Conservation (phyloP, 306 rosid species). For the Malus sylvestris region DNA sequence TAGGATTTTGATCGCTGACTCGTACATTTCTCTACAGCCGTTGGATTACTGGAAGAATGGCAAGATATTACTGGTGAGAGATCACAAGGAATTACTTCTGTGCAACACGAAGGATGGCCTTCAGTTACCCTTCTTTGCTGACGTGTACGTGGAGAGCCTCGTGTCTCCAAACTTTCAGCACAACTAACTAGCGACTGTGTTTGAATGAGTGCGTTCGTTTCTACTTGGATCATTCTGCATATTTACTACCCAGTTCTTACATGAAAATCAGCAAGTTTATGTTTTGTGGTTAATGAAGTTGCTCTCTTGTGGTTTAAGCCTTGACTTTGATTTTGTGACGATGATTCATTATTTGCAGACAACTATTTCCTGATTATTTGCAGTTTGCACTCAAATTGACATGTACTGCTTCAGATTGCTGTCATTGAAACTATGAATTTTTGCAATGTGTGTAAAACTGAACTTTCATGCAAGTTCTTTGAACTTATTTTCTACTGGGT, state of each 20-base stretch:
- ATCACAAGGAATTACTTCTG: not conserved
- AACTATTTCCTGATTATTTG: too few relatives aligned
- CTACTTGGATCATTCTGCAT: not conserved
- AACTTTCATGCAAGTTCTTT: not conserved
- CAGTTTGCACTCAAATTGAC: too few relatives aligned
- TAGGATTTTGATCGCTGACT: not conserved
- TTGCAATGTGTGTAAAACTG: not conserved
- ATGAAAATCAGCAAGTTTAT: not conserved
- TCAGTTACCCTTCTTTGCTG: not conserved
- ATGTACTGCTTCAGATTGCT: too few relatives aligned
- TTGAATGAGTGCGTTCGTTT: not conserved
- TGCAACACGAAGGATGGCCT: not conserved
- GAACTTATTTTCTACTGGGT: not conserved
- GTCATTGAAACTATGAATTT: too few relatives aligned
- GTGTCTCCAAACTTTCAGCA: not conserved
- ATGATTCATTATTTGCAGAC: not conserved
- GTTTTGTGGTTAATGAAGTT: not conserved
- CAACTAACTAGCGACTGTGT: too few relatives aligned
- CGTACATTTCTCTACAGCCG: not conserved
- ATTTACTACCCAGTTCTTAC: not conserved
- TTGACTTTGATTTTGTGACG: not conserved
- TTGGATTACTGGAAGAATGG: constrained; percentile 9
- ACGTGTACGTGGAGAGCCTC: constrained; percentile 4
- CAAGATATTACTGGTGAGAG: not conserved
- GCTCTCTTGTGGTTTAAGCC: not conserved